Evolutionary conservation across 345 rosid genomes (phyloP), one percentile per base, ranked within the genome.

Genomic region (Pistacia integerrima): DNA sequence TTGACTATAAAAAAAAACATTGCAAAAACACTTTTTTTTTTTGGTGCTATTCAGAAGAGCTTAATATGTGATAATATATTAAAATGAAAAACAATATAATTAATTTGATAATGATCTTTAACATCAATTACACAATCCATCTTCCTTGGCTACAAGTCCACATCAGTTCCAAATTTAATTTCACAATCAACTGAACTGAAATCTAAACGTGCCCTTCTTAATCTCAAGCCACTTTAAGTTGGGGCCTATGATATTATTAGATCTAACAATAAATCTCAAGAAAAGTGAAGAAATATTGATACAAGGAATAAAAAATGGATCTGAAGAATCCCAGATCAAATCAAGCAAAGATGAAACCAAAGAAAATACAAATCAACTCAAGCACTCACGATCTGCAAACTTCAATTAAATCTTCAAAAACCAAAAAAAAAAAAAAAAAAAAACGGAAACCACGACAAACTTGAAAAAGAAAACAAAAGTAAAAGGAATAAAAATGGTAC

Each of bases 301-400:
- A 72, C 30, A 25, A 44, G 8, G 22, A 55, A 72, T 46, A 30
- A 28, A 62, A 14, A 61, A 48, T 63, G 46, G 59, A 73, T 73
- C 58, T 28, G 33, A 63, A 2, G 18, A 62, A 73, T 49, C 59
- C 69, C 35, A 33, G 16, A 62, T 60, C 56, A 36, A 25, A 49
- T 68, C 22, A 70, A 35, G 12, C 6, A 64, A 56, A 56, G 11
- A 16, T 18, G 25, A 65, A 65, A 36, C 25, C 51, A 64, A 38
- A 35, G 9, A 4, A 36, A 65, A 18, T 13, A 18, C 12, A 41
- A 11, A 58, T 5, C 30, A 73, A 33, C n/a, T 11, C 18, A 62
- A 62, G 18, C 25, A 35, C n/a, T 51, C 33, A 18, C 46, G 60
- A 73, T 73, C 69, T 60, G 33, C 56, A 59, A 25, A 44, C 17